Conservation (phyloP, 768 basidiomycete genomes). For the Termitomyces sp. region DNA sequence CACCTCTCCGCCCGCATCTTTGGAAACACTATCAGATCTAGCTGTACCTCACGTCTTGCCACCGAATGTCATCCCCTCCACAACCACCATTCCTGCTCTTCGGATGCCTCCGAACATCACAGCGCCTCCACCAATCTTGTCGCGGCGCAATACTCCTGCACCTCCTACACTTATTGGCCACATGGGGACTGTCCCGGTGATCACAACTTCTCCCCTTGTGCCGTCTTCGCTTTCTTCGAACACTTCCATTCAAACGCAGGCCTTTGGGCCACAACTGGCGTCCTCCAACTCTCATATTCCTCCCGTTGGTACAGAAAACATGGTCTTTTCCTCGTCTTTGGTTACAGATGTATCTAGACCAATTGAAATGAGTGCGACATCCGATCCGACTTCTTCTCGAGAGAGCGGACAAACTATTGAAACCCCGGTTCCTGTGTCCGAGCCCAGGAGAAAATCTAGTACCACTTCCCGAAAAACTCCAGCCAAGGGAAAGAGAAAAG, state of each 20-base stretch:
- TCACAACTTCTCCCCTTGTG: background rate
- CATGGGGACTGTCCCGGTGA: conserved; percentile 1
- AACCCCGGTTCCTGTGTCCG: background rate
- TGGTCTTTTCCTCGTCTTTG: background rate
- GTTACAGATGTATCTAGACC: background rate
- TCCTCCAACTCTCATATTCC: background rate
- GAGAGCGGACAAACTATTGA: background rate
- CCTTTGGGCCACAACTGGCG: background rate
- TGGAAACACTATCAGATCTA: background rate
- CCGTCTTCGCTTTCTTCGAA: background rate
- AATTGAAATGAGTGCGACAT: background rate
- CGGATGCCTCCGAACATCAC: background rate
- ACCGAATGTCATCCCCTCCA: background rate
- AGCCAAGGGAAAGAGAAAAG: conserved; percentile 15
- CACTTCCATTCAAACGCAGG: background rate
- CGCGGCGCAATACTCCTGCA: conserved; percentile 6
- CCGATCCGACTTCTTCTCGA: background rate
- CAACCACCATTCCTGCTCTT: background rate
- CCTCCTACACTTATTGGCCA: conserved; percentile 8
- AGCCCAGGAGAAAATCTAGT: conserved; percentile 1
- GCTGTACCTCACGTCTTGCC: background rate
- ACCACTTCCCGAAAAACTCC: background rate
- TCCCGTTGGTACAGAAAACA: conserved; percentile 9
- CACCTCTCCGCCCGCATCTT: background rate
- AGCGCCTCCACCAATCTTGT: conserved; percentile 1